These are phyloP conservation scores for Candida verbasci DNA, from an alignment of 805 yeast species.

Conservation along the genomic window DNA sequence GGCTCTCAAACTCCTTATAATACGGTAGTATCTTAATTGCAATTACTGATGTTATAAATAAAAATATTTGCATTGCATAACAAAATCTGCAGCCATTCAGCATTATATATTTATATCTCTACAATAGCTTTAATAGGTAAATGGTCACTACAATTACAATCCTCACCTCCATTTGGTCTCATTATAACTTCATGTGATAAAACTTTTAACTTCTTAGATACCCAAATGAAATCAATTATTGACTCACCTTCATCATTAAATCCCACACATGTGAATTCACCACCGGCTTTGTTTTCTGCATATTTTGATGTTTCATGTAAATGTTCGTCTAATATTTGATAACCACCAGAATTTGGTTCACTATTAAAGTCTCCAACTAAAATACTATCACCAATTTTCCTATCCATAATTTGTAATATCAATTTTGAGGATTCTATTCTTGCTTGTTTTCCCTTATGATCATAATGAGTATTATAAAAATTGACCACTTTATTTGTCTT, in stretches of 20 bases:
- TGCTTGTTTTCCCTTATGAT: slow-evolving; percentile 34
- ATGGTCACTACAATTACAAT: slow-evolving; percentile 30
- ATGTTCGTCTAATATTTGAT: slow-evolving; percentile 26
- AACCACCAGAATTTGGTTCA: slow-evolving; percentile 37
- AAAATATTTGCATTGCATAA: neutral
- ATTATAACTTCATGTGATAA: slow-evolving; percentile 14
- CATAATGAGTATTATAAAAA: slow-evolving; percentile 40
- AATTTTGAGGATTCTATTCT: slow-evolving; percentile 29
- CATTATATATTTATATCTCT: neutral
- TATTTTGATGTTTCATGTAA: slow-evolving; percentile 13
- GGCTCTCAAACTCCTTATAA: neutral
- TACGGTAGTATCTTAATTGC: neutral
- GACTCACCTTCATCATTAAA: slow-evolving; percentile 19
- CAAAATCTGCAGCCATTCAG: neutral
- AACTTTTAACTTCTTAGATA: slow-evolving; percentile 14
- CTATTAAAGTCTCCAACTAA: slow-evolving; percentile 42
- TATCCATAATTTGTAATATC: slow-evolving; percentile 30
- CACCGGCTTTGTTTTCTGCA: slow-evolving; percentile 37
- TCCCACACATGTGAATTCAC: slow-evolving; percentile 40
- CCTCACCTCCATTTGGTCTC: slow-evolving; percentile 25
- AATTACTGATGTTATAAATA: neutral
- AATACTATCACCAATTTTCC: slow-evolving; percentile 26
- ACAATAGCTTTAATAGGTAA: slow-evolving; percentile 26
- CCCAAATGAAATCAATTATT: slow-evolving; percentile 43
- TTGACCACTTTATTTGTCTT: slow-evolving; percentile 23